These are phyloP conservation scores for Cocos nucifera DNA, from an alignment of 176 grass and related monocot genomes.

Conservation along the genomic window DNA sequence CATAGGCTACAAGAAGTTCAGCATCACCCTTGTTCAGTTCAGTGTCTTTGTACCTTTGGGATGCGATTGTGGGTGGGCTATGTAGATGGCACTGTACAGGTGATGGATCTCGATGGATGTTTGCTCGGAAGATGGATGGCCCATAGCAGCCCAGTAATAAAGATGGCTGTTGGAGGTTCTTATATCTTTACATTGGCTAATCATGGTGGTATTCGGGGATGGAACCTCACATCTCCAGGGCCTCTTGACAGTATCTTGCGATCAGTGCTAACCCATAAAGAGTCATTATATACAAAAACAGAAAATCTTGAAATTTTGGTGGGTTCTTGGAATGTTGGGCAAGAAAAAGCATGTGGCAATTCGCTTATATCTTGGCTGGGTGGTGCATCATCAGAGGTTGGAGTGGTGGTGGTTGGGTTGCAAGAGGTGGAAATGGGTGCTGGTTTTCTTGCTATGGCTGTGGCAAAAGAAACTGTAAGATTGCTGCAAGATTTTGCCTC, in stretches of 20 bases:
- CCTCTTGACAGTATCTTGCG: conserved; percentile 46
- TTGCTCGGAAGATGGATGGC: conserved; percentile 58
- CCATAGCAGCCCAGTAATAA: conserved; percentile 53
- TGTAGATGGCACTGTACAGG: conserved; percentile 58
- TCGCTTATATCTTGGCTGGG: conserved; percentile 58
- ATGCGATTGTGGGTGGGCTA: conserved; percentile 66
- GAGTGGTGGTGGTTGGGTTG: conserved; percentile 70
- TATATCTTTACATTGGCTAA: conserved; percentile 73
- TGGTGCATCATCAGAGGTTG: conserved; percentile 44
- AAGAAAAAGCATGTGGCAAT: conserved; percentile 62
- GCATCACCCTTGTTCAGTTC: conserved; percentile 46
- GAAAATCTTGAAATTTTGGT: conserved; percentile 61
- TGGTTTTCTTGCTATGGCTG: conserved; percentile 83
- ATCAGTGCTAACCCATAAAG: conserved; percentile 39
- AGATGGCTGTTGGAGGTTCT: conserved; percentile 54
- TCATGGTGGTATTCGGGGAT: conserved; percentile 65
- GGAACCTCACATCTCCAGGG: conserved; percentile 67
- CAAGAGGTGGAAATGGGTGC: conserved; percentile 90
- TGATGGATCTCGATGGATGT: conserved; percentile 59
- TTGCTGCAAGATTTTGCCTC: too few species aligned
- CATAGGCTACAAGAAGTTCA: conserved; percentile 61
- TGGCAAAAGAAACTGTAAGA: conserved; percentile 73
- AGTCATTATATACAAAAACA: conserved; percentile 32
- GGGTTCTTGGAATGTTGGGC: conserved; percentile 86
- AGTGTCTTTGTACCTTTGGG: conserved; percentile 56